phyloP scores from a whole-genome alignment of 208 protist genomes.

The Leishmania turanica region DNA sequence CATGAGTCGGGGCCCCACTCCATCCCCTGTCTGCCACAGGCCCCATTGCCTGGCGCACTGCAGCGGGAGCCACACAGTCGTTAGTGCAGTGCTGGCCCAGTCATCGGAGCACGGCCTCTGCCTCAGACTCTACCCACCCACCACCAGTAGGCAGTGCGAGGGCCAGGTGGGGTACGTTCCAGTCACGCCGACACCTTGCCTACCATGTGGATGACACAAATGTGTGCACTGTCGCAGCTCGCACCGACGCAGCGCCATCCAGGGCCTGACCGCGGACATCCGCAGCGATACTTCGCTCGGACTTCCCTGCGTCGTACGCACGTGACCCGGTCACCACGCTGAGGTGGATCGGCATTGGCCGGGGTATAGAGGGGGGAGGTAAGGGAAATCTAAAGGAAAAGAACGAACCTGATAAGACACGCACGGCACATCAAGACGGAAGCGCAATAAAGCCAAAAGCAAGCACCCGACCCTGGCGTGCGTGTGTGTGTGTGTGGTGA shows the following conservation, averaged over 20 bases:
- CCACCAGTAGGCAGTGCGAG: neutral
- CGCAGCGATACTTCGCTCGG: neutral
- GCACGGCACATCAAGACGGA: neutral
- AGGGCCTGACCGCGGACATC: neutral
- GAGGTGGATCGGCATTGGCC: neutral
- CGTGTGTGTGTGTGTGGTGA: too few species aligned
- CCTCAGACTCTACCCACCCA: neutral
- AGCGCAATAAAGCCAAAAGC: neutral
- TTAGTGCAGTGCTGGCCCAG: neutral
- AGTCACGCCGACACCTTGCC: neutral
- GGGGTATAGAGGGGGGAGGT: neutral
- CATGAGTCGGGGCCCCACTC: neutral
- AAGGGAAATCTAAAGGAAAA: conserved; percentile 5
- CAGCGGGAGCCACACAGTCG: neutral
- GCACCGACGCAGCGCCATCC: neutral
- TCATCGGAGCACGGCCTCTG: neutral
- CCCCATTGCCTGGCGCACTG: neutral
- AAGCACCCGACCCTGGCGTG: neutral
- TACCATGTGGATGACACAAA: neutral
- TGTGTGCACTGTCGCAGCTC: neutral
- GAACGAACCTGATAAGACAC: neutral
- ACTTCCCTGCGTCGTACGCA: neutral
- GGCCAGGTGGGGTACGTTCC: neutral
- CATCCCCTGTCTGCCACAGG: neutral
- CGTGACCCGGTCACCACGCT: too few species aligned